Evolutionary conservation across 352 stramenopile species (phyloP).

Genomic region (Globisporangium viniferum): DNA sequence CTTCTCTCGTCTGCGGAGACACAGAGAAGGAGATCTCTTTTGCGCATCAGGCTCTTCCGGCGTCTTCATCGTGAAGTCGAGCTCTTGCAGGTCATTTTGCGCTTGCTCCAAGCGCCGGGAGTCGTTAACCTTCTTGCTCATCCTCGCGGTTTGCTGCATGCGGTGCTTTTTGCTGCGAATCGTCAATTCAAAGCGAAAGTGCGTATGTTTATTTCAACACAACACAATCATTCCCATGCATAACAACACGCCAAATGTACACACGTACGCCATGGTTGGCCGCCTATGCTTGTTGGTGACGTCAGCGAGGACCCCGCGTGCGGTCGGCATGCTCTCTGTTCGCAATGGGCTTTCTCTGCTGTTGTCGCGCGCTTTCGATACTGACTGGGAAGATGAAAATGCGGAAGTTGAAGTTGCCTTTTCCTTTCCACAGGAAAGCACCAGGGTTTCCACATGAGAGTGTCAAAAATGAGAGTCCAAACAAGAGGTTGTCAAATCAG

Average conservation of each 20-base stretch:
- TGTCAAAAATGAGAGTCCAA: background rate
- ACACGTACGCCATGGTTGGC: background rate
- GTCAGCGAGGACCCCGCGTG: background rate
- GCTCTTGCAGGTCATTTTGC: background rate
- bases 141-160: background rate
- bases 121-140: background rate
- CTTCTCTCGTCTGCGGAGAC: conserved; percentile 9
- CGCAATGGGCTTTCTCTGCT: background rate
- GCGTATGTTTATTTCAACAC: background rate
- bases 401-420: conserved; percentile 18
- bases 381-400: background rate
- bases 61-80: background rate
- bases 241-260: no score
- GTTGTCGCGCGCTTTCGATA: background rate
- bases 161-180: background rate
- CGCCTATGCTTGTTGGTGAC: conserved; percentile 4
- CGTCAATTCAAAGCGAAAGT: background rate
- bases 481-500: background rate
- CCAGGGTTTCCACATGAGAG: background rate
- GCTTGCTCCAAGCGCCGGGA: background rate
- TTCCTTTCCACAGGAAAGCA: background rate
- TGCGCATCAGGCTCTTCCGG: background rate
- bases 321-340: background rate
- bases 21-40: background rate
- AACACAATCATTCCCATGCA: no score